Percentiles rank a stretch among this genome's conserved stretches.
These are phyloP conservation scores for Eucalyptus erythrocorys DNA, from an alignment of 345 rosid species.

Conservation along the genomic window DNA sequence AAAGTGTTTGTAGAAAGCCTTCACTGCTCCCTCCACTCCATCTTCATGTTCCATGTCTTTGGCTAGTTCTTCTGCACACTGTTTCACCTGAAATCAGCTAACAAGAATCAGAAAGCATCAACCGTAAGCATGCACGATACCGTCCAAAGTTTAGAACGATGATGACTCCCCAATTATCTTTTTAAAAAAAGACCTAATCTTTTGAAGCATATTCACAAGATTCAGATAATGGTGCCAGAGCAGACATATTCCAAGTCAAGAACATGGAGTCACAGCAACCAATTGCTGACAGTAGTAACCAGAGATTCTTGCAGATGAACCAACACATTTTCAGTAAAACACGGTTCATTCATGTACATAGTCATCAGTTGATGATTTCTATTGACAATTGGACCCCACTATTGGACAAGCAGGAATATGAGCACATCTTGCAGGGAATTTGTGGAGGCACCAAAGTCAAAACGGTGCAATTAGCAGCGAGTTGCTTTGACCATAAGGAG, in stretches of 20 bases:
- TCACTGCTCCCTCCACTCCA: slow-evolving; percentile 44
- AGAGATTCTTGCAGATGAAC: neutral
- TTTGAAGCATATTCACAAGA: neutral
- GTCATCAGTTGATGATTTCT: neutral
- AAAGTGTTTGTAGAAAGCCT: slow-evolving; percentile 42
- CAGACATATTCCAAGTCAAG: neutral
- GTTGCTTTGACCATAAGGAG: neutral
- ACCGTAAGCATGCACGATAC: neutral
- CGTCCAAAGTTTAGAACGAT: neutral
- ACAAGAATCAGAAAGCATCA: neutral
- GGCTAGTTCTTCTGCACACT: slow-evolving; percentile 21
- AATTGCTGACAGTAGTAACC: neutral
- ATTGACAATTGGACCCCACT: neutral
- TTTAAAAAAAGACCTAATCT: neutral
- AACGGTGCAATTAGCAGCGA: neutral
- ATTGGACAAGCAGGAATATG: neutral
- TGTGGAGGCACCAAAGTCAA: neutral
- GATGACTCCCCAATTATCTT: neutral
- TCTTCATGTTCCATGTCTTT: slow-evolving; percentile 38
- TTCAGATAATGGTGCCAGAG: neutral
- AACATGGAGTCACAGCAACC: neutral
- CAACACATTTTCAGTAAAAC: neutral
- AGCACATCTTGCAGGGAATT: neutral
- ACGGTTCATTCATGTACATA: neutral
- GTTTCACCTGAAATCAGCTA: slow-evolving; percentile 29